phyloP scores from a whole-genome alignment of 164 flowering plant genomes.

The Magnolia sinica region DNA sequence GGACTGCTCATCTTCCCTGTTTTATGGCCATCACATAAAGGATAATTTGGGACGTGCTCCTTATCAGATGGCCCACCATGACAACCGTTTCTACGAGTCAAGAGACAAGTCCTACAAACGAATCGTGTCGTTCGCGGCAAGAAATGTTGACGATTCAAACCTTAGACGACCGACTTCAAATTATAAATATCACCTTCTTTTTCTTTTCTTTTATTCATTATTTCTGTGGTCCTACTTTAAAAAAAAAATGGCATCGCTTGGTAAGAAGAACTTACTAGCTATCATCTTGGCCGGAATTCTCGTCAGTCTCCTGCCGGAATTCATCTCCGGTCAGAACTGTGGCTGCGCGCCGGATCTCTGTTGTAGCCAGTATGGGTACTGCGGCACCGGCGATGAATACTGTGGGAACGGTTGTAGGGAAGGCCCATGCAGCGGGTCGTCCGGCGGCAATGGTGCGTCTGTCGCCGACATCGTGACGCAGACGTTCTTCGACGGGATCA shows the following conservation, averaged over 20 bases:
- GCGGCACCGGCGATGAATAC: constrained; percentile 37
- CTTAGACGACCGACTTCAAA: too few species aligned
- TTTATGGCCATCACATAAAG: too few species aligned
- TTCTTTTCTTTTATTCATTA: background rate
- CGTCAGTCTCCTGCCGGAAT: background rate
- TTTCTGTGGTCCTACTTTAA: too few species aligned
- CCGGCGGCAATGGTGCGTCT: background rate
- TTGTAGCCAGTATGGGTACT: constrained; percentile 29
- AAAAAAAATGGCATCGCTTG: constrained; percentile 4
- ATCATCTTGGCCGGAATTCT: background rate
- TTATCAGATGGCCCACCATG: too few species aligned
- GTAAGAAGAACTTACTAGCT: background rate
- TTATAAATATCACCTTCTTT: background rate
- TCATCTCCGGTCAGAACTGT: constrained; percentile 23
- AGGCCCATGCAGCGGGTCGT: constrained; percentile 30
- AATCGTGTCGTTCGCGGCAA: too few species aligned
- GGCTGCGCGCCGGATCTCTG: constrained; percentile 21
- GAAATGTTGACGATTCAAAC: too few species aligned
- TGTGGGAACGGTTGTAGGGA: constrained; percentile 41
- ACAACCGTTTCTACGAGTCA: too few species aligned
- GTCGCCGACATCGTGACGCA: constrained; percentile 37
- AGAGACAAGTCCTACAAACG: too few species aligned
- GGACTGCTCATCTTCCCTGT: too few species aligned
- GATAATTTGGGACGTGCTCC: too few species aligned
- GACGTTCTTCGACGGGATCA: constrained; percentile 41